phyloP scores from a whole-genome alignment of 257 asterid species.

The Pogostemon cablin region DNA sequence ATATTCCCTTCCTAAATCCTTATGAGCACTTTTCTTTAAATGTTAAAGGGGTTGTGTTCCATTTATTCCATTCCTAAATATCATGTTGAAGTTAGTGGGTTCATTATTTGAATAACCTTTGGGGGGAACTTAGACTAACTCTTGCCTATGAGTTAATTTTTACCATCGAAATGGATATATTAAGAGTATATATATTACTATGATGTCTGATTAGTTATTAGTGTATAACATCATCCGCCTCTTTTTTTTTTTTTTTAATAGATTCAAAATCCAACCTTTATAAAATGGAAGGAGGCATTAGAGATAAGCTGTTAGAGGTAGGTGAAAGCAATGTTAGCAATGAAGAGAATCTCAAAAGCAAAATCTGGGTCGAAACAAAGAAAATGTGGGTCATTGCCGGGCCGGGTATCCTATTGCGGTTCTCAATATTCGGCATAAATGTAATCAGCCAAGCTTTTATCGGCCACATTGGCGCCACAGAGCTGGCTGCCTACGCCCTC shows the following conservation, averaged over 20 bases:
- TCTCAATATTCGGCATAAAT: conserved; percentile 41
- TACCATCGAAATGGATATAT: background rate
- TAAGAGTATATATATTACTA: background rate
- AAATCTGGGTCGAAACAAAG: conserved; percentile 54
- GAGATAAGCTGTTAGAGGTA: conserved; percentile 31
- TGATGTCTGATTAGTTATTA: background rate
- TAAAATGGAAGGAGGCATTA: conserved; percentile 33
- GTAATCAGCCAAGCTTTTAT: conserved; percentile 69
- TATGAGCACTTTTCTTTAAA: no score
- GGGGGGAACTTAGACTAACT: background rate
- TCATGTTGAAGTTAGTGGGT: no score
- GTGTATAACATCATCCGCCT: no score
- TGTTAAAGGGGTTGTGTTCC: no score
- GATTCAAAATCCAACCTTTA: background rate
- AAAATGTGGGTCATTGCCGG: conserved; percentile 64
- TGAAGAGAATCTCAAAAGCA: conserved; percentile 27
- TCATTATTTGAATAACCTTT: background rate
- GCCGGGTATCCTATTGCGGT: conserved; percentile 52
- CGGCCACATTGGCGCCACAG: conserved; percentile 63
- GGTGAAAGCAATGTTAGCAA: background rate
- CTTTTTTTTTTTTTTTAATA: background rate
- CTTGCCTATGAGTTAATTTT: background rate
- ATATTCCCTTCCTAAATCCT: no score
- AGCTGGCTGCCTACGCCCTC: conserved; percentile 67
- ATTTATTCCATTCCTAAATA: no score